A percentile compares a stretch with the other conserved stretches of the same genome.
These are phyloP conservation scores for Hypoxylon rickii DNA, from an alignment of 495 filamentous ascomycete species.

Conservation along the genomic window DNA sequence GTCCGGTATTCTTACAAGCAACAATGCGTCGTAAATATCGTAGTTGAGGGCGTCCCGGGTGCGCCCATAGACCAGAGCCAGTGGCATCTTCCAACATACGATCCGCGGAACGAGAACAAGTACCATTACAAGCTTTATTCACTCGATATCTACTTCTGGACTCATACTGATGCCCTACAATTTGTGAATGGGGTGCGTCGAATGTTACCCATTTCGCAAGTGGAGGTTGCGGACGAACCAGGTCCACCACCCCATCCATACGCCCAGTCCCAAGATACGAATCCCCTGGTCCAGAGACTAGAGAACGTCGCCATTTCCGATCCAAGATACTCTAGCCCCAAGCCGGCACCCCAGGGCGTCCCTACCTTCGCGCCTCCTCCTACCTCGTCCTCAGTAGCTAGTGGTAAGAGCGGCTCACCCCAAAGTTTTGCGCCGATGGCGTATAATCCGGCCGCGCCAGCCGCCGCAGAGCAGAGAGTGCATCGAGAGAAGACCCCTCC, in stretches of 20 bases:
- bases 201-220: conserved; percentile 63
- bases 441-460: conserved; percentile 88
- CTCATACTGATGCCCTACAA: conserved; percentile 68
- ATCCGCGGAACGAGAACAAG: conserved; percentile 68
- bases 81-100: conserved; percentile 78
- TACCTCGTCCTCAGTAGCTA: conserved; percentile 38
- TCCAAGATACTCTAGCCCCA: conserved; percentile 52
- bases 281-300: conserved; percentile 80
- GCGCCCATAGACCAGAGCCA: conserved; percentile 52
- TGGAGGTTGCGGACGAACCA: conserved; percentile 62
- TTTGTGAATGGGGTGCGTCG: conserved; percentile 70
- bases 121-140: conserved; percentile 79
- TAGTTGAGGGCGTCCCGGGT: conserved; percentile 62
- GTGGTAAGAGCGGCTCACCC: conserved; percentile 46
- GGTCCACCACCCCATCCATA: conserved; percentile 44
- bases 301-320: conserved; percentile 74
- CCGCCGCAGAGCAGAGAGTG: conserved; percentile 80
- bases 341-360: conserved; percentile 40
- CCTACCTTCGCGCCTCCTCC: conserved; percentile 49
- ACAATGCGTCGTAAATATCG: conserved; percentile 73
- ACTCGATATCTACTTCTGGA: conserved; percentile 91
- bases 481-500: conserved; percentile 91
- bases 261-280: conserved; percentile 57
- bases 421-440: conserved; percentile 70
- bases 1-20: conserved; percentile 79